phyloP scores from a whole-genome alignment of 257 asterid genomes.

The Solanum sejunctum region DNA sequence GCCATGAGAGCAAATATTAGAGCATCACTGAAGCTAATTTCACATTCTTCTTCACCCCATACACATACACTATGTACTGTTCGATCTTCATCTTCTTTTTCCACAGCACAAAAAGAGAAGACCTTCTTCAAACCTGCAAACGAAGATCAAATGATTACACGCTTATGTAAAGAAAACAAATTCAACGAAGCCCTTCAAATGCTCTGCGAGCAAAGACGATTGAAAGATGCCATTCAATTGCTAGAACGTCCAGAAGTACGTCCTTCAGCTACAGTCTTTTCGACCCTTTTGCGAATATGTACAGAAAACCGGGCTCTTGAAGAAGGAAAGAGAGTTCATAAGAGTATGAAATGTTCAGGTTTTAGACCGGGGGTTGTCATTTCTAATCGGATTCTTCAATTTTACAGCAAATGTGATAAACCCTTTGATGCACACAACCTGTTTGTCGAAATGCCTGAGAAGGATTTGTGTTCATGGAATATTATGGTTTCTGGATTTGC shows the following conservation, averaged over 20 bases:
- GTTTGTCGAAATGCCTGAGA: constrained; percentile 51
- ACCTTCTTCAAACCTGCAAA: not conserved
- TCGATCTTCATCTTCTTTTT: not conserved
- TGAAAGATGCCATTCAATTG: constrained; percentile 35
- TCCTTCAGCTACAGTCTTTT: constrained; percentile 25
- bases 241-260: constrained; percentile 16
- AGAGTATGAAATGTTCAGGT: constrained; percentile 29
- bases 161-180: constrained; percentile 2
- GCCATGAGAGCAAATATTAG: not conserved
- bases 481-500: constrained; percentile 60
- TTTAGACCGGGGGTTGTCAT: constrained; percentile 43
- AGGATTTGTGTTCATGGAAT: constrained; percentile 67
- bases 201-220: constrained; percentile 44
- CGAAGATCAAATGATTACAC: not conserved
- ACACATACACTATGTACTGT: not conserved
- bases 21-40: not conserved
- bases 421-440: constrained; percentile 30
- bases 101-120: not conserved
- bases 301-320: constrained; percentile 42
- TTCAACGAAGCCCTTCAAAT: constrained; percentile 20
- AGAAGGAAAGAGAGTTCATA: constrained; percentile 42
- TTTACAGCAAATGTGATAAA: constrained; percentile 53
- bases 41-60: not conserved
- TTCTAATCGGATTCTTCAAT: constrained; percentile 47
- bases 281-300: constrained; percentile 37